These are phyloP conservation scores for Umbellularia californica DNA, from an alignment of 164 flowering plant species.

Conservation along the genomic window DNA sequence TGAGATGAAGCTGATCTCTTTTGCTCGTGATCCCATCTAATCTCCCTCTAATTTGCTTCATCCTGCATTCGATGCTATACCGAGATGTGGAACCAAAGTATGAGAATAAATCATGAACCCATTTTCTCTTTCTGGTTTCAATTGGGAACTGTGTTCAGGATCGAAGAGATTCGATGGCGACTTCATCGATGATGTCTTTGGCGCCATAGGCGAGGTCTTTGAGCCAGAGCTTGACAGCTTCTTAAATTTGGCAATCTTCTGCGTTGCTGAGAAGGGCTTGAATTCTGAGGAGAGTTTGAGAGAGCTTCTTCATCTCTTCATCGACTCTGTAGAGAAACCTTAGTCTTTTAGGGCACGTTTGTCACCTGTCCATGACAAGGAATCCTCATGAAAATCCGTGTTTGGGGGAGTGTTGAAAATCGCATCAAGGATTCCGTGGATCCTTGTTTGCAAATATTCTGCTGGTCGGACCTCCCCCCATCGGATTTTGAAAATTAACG, in stretches of 20 bases:
- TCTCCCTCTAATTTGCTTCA: neutral
- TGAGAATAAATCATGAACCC: neutral
- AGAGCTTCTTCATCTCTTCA: neutral
- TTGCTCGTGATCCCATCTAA: neutral
- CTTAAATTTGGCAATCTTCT: neutral
- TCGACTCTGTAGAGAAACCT: neutral
- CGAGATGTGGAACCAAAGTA: neutral
- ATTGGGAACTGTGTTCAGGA: neutral
- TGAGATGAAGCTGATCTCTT: neutral
- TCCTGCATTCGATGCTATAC: neutral
- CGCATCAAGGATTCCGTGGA: too few relatives aligned
- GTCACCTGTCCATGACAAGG: too few relatives aligned
- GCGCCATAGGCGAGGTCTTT: conserved; percentile 2
- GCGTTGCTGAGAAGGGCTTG: conserved; percentile 5
- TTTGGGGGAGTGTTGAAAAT: too few relatives aligned
- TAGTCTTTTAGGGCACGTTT: too few relatives aligned
- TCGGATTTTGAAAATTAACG: too few relatives aligned
- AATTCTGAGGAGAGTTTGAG: neutral
- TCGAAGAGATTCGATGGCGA: neutral
- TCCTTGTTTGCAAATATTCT: too few relatives aligned
- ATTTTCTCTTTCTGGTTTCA: neutral
- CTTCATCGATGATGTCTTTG: conserved; percentile 4
- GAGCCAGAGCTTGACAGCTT: neutral
- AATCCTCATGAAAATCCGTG: too few relatives aligned
- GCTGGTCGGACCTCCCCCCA: too few relatives aligned